These are phyloP conservation scores for Diatrype stigma DNA, from an alignment of 2,329 filamentous ascomycete genomes.

Conservation along the genomic window DNA sequence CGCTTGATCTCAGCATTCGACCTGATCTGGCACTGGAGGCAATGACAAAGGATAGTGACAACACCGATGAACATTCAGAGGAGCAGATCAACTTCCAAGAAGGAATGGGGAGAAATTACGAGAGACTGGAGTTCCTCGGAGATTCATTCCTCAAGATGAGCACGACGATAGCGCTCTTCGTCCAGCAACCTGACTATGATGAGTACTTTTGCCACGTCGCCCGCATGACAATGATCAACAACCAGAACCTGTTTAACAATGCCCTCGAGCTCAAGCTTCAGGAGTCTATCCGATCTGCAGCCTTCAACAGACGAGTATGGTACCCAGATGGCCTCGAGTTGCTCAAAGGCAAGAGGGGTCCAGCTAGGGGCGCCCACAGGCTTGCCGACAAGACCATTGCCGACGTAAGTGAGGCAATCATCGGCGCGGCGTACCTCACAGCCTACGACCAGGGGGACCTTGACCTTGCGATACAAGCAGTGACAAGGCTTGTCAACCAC, in stretches of 20 bases:
- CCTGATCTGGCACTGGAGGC: slow-evolving; percentile 77
- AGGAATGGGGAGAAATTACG: slow-evolving; percentile 93
- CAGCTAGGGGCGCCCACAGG: slow-evolving; percentile 51
- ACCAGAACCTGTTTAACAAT: slow-evolving; percentile 79
- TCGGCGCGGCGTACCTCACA: slow-evolving; percentile 73
- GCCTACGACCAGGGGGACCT: slow-evolving; percentile 38
- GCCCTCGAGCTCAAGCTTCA: slow-evolving; percentile 63
- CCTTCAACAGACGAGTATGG: slow-evolving; percentile 81
- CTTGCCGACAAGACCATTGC: slow-evolving; percentile 88
- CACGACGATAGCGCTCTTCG: slow-evolving; percentile 83
- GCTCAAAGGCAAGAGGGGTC: slow-evolving; percentile 62
- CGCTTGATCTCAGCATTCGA: slow-evolving; percentile 60
- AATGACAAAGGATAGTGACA: slow-evolving; percentile 87
- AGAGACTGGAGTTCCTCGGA: slow-evolving; percentile 87
- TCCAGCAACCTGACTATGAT: slow-evolving; percentile 68
- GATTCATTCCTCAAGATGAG: slow-evolving; percentile 96
- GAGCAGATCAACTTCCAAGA: slow-evolving; percentile 69
- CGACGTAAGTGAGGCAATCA: slow-evolving; percentile 91
- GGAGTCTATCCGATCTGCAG: slow-evolving; percentile 76
- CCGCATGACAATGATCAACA: slow-evolving; percentile 88
- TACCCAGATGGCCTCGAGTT: slow-evolving; percentile 78
- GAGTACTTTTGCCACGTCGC: slow-evolving; percentile 88
- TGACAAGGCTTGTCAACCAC: slow-evolving; percentile 66
- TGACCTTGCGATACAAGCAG: slow-evolving; percentile 57
- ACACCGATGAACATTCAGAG: slow-evolving; percentile 66